A percentile compares a stretch with the other conserved stretches of the same genome.
These are phyloP conservation scores for Naganishia cerealis DNA, from an alignment of 1,284 basidiomycete species.

Conservation along the genomic window DNA sequence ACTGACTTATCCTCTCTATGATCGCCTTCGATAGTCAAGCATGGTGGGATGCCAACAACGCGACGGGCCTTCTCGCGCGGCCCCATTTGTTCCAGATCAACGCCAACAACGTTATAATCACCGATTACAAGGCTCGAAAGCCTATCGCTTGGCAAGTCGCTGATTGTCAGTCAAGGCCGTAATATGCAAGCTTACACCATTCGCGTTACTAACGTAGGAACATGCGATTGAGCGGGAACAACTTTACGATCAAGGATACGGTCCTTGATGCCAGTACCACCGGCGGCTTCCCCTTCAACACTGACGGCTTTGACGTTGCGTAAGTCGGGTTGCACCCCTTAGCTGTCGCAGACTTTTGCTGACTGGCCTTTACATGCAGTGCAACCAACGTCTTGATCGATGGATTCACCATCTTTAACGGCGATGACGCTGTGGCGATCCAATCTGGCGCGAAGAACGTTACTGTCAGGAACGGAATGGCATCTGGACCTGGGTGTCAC, in stretches of 20 bases:
- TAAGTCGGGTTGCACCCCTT: not conserved
- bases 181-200: not conserved
- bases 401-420: constrained; percentile 58
- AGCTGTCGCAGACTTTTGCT: constrained; percentile 44
- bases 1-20: not conserved
- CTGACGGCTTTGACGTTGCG: constrained; percentile 57
- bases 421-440: constrained; percentile 59
- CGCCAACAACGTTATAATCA: constrained; percentile 55
- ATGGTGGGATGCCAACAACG: constrained; percentile 59
- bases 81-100: constrained; percentile 60
- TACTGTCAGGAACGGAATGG: constrained; percentile 56
- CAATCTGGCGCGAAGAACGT: constrained; percentile 58
- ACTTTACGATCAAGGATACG: constrained; percentile 57
- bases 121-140: constrained; percentile 58
- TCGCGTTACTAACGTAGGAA: constrained; percentile 39
- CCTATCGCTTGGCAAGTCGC: constrained; percentile 57
- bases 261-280: constrained; percentile 57
- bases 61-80: constrained; percentile 45
- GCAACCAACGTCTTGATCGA: constrained; percentile 55
- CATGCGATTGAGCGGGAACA: constrained; percentile 57
- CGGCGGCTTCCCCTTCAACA: constrained; percentile 60
- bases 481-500: constrained; percentile 58
- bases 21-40: constrained; percentile 54
- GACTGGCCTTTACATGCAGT: not conserved
- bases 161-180: not conserved